Evolutionary conservation across 164 flowering plant genomes (phyloP), one percentile per base, ranked within the genome.

Genomic region (Magnolia kwangsiensis): DNA sequence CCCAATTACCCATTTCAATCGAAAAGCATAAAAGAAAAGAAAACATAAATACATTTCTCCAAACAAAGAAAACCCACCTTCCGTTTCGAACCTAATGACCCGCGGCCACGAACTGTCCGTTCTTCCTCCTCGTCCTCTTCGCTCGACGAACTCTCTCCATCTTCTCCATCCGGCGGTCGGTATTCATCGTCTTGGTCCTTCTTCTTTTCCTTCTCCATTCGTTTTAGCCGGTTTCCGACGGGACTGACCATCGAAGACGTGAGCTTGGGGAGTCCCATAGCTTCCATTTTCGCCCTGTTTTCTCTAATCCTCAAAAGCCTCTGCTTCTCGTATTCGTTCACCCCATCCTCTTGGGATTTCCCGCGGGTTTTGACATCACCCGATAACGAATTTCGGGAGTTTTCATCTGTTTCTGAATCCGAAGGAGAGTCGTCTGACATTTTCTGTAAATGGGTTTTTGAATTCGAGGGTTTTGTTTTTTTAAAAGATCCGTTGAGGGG

Each of bases 251-350:
- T 78, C 21, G 86, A 80, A 70, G 84, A 80, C 0, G 96, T 88
- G 74, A 90, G 79, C 58, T 82, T 87, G 7, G 77, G 81, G 77
- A 93, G 66, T 7, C 98, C 91, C 81, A 93, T 58, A 37, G 92
- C 90, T 79, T 89, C 89, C 88, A 93, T 80, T 87, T 92, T 86
- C 37, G 82, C 89, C 31, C 61, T 89, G 83, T 92, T 93, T 80
- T 89, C 92, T 51, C 79, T 81, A 27, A 93, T 90, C 78, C 92
- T 86, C 58, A 67, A 58, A 59, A 89, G 67, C 78, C 98, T 85
- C 84, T 86, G 90, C 69, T 81, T 85, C 85, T 93, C 98, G 80
- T 93, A 93, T 63, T 88, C 90, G 1, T 89, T 19, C 20, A 85
- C 51, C 67, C 7, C 75, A 16, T 59, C 51, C 3, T 73, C 50